These are phyloP conservation scores for Suhomyces sp. DNA, from an alignment of 805 yeast genomes.

Conservation along the genomic window DNA sequence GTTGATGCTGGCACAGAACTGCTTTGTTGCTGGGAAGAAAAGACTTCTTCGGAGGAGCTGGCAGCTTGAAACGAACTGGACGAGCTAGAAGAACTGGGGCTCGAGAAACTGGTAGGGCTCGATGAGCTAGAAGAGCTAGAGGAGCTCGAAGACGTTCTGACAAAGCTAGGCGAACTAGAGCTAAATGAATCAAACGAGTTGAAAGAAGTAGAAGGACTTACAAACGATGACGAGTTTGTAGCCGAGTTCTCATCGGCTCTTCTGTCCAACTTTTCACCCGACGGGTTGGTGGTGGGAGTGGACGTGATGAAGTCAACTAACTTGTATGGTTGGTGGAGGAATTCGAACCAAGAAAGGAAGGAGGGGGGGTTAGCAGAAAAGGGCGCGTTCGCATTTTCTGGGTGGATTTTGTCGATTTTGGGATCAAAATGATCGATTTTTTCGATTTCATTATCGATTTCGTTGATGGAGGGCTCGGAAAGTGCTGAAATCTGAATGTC, in stretches of 20 bases:
- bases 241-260: not conserved
- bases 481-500: not conserved
- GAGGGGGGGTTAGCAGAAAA: not conserved
- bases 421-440: no score
- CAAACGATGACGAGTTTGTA: not conserved
- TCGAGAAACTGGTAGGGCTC: not conserved
- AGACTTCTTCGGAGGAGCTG: not conserved
- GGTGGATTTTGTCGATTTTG: not conserved
- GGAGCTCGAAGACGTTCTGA: not conserved
- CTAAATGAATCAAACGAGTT: not conserved
- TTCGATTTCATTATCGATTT: not conserved
- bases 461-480: not conserved
- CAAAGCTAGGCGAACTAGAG: not conserved
- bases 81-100: not conserved
- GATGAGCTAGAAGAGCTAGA: not conserved
- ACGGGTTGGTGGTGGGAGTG: not conserved
- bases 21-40: not conserved
- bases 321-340: not conserved
- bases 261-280: not conserved
- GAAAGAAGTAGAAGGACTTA: not conserved
- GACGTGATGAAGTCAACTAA: not conserved
- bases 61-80: not conserved
- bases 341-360: not conserved
- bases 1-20: slow-evolving; percentile 1
- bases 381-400: not conserved